Evolutionary conservation across 2,329 filamentous ascomycete genomes (phyloP).

Genomic region (Venturia oleaginea): DNA sequence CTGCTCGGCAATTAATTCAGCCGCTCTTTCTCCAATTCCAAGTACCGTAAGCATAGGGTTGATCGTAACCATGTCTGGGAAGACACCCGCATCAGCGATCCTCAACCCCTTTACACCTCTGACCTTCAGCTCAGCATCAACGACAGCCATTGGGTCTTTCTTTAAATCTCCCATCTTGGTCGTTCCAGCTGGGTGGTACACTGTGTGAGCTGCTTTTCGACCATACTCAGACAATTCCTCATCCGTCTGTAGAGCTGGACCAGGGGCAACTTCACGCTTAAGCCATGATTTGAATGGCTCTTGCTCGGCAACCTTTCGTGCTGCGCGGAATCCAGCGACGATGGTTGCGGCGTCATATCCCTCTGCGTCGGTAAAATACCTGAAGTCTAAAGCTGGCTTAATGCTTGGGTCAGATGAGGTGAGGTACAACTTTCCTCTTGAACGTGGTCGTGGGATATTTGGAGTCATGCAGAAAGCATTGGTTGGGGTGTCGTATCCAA

Average conservation of each 20-base stretch:
- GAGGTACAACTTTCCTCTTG: constrained; percentile 67
- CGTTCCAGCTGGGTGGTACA: constrained; percentile 83
- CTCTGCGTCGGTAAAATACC: constrained; percentile 80
- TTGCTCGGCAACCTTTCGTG: constrained; percentile 66
- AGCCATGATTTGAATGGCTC: constrained; percentile 75
- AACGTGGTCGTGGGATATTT: constrained; percentile 77
- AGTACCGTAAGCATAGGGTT: constrained; percentile 90
- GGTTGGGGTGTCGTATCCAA: constrained; percentile 63
- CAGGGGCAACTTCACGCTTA: constrained; percentile 72
- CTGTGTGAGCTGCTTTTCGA: constrained; percentile 71
- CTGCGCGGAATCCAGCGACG: constrained; percentile 66
- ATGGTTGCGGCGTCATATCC: constrained; percentile 78
- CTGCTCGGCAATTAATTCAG: constrained; percentile 72
- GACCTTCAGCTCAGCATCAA: constrained; percentile 66
- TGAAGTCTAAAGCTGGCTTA: constrained; percentile 79
- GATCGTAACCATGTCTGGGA: constrained; percentile 77
- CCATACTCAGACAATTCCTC: constrained; percentile 77
- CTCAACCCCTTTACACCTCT: constrained; percentile 63
- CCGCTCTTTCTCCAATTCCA: constrained; percentile 71
- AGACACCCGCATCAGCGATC: constrained; percentile 79
- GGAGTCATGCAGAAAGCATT: constrained; percentile 91
- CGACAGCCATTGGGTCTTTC: constrained; percentile 64
- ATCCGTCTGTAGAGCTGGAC: constrained; percentile 63
- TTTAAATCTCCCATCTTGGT: constrained; percentile 77
- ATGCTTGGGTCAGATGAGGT: constrained; percentile 64